phyloP scores from a whole-genome alignment of 1,284 basidiomycete genomes.

The Fomitiporia mediterranea region DNA sequence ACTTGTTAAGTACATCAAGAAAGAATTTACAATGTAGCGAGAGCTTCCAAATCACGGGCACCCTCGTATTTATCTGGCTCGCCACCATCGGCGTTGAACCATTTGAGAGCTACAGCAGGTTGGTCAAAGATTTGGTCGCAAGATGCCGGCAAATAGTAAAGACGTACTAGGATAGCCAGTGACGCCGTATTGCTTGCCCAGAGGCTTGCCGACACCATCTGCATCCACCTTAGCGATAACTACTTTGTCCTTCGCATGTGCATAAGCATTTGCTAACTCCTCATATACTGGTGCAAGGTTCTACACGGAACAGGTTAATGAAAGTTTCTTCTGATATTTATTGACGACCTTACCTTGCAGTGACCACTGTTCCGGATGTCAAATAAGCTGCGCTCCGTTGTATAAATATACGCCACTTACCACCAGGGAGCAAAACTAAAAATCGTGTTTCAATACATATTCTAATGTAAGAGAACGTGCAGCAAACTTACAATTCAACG shows the following conservation, averaged over 20 bases:
- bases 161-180: slow-evolving; percentile 82
- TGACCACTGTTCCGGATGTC: slow-evolving; percentile 52
- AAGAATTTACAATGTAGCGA: slow-evolving; percentile 65
- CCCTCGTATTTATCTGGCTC: slow-evolving; percentile 70
- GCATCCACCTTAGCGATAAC: slow-evolving; percentile 92
- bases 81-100: slow-evolving; percentile 72
- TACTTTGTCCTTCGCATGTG: slow-evolving; percentile 75
- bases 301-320: slow-evolving; percentile 35
- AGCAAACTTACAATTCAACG: slow-evolving; percentile 79
- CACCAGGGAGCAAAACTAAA: slow-evolving; percentile 79
- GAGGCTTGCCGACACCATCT: slow-evolving; percentile 74
- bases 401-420: slow-evolving; percentile 41
- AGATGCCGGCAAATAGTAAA: not conserved
- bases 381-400: not conserved
- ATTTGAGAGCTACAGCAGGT: slow-evolving; percentile 70
- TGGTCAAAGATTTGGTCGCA: slow-evolving; percentile 15
- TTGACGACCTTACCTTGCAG: slow-evolving; percentile 57
- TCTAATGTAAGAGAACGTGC: not conserved
- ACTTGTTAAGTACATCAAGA: not conserved
- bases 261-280: slow-evolving; percentile 83
- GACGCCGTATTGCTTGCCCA: slow-evolving; percentile 74
- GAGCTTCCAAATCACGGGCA: slow-evolving; percentile 76
- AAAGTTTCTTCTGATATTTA: too few relatives aligned
- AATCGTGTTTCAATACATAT: not conserved
- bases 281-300: slow-evolving; percentile 86